Base-by-base conservation (phyloP, 176 grass and related monocot genomes). In the Oryza meyeriana region DNA sequence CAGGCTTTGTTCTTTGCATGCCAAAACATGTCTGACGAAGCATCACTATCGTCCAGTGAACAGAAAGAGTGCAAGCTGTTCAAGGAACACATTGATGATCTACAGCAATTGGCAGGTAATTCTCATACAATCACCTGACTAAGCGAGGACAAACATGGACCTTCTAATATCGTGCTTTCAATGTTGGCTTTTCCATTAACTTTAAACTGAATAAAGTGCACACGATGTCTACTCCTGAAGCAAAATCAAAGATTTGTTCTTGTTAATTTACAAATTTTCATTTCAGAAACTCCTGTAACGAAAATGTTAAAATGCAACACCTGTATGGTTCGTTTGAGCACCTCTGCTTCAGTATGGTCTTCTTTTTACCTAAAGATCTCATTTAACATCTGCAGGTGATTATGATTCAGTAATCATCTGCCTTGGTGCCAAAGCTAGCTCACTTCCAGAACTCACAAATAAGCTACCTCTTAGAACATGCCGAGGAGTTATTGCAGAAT, bases 401-500 rank as follows among this genome's bases (percentile, higher is more conserved):
- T 98, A 98, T 88, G 90, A 98, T 87, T 78, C 90, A 6, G 80
- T 93, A 39, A 91, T 98, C 74, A 81, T 98, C 39, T 98, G 96
- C 74, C 88, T 98, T 79, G 96, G 96, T 75, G 93, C 84, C 76
- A 93, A 91, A 77, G 90, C 79, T 63, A 30, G 67, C 9, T 82
- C 71, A 28, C 90, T 98, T 84, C 92, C 88, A 71, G 90, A 94
- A 76, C 88, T 98, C 34, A 79, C 69, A 82, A 91, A 92, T 85
- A 98, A 95, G 77, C 78, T 98, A 16, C 96, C 90, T 83, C 83
- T 95, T 50, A 89, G 88, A 87, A 90, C 63, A 10, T 95, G 95
- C 52, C 80, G 95, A 87, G 95, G 92, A 61, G 84, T 95, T 86
- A 84, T 98, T 73, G 55, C 85, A 45, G 86, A 95, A 78, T 84